A percentile compares a stretch with the other conserved stretches of the same genome.
Conservation (phyloP, 2,329 filamentous ascomycete species). For the Botryotinia globosa region DNA sequence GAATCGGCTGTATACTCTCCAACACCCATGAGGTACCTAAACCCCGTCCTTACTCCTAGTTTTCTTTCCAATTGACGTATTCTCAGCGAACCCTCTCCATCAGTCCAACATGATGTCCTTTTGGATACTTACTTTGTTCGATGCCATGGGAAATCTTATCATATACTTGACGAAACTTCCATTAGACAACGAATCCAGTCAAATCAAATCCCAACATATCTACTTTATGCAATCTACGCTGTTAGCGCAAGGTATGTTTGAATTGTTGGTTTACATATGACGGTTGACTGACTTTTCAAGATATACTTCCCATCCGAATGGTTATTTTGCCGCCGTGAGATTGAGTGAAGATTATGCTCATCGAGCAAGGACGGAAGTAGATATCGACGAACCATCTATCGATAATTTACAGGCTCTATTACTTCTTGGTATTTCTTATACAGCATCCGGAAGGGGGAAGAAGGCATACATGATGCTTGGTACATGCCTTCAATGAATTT, state of each 20-base stretch:
- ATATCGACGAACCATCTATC: constrained; percentile 77
- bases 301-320: constrained; percentile 65
- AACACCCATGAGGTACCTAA: constrained; percentile 40
- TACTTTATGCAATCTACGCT: constrained; percentile 57
- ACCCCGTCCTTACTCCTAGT: constrained; percentile 2
- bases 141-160: constrained; percentile 78
- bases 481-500: constrained; percentile 42
- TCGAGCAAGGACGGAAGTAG: constrained; percentile 67
- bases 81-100: constrained; percentile 46
- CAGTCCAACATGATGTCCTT: constrained; percentile 57
- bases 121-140: constrained; percentile 77
- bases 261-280: neutral
- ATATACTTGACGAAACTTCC: constrained; percentile 74
- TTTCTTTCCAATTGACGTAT: neutral
- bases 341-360: constrained; percentile 70
- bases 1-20: constrained; percentile 47
- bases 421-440: constrained; percentile 72
- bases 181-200: constrained; percentile 69
- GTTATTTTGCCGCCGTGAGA: constrained; percentile 64
- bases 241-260: constrained; percentile 57
- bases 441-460: constrained; percentile 74
- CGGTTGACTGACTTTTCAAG: constrained; percentile 43
- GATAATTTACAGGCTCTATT: constrained; percentile 74
- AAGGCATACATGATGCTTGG: constrained; percentile 84
- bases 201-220: constrained; percentile 49